phyloP scores from a whole-genome alignment of 1,284 basidiomycete genomes.

The Pholiota adiposa region DNA sequence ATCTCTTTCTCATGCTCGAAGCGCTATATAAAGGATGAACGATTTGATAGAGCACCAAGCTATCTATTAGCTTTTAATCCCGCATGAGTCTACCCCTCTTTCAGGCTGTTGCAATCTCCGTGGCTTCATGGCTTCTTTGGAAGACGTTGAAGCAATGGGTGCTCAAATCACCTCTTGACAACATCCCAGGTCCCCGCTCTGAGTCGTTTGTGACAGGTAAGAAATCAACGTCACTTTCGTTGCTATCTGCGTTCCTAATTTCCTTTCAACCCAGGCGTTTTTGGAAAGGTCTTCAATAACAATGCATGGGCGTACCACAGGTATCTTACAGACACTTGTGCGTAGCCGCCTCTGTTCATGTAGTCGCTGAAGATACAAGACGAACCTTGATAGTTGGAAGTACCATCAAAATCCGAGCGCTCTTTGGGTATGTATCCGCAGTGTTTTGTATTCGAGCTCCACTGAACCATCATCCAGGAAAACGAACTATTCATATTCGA shows the following conservation, averaged over 20 bases:
- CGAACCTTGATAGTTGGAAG: slow-evolving; percentile 25
- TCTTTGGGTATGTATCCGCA: slow-evolving; percentile 28
- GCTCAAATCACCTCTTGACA: slow-evolving; percentile 4
- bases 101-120: background rate
- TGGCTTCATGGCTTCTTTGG: background rate
- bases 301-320: slow-evolving; percentile 35
- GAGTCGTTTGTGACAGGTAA: slow-evolving; percentile 21
- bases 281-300: slow-evolving; percentile 24
- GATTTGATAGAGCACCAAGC: background rate
- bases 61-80: background rate
- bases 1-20: background rate
- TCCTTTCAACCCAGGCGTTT: slow-evolving; percentile 22
- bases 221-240: no score
- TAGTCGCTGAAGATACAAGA: background rate
- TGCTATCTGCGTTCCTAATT: background rate
- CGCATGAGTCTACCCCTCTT: background rate
- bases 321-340: slow-evolving; percentile 31
- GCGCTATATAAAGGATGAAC: background rate
- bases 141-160: background rate
- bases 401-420: slow-evolving; percentile 27
- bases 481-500: slow-evolving; percentile 35
- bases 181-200: slow-evolving; percentile 10
- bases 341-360: background rate
- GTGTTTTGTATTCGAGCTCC: background rate
- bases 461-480: slow-evolving; percentile 21